Conservation (phyloP, 495 filamentous ascomycete genomes). For the Neurospora discreta region DNA sequence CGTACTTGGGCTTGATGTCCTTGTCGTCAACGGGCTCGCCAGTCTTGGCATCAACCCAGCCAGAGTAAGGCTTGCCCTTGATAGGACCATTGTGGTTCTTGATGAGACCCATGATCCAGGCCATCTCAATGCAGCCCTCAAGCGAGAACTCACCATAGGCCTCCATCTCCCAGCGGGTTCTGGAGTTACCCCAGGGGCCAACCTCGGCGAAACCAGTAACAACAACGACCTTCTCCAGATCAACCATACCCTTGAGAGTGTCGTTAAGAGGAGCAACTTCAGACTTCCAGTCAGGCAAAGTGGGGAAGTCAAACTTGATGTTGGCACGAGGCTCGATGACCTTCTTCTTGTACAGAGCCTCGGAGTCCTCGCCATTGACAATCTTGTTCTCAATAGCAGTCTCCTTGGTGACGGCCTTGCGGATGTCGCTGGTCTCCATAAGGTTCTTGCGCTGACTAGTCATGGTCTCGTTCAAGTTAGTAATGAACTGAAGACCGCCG, state of each 20-base stretch:
- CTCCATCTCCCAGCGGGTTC: slow-evolving; percentile 99
- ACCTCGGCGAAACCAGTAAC: slow-evolving; percentile 95
- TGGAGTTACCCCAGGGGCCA: slow-evolving; percentile 95
- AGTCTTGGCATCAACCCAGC: slow-evolving; percentile 93
- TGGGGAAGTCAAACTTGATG: slow-evolving; percentile 91
- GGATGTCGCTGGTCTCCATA: slow-evolving; percentile 88
- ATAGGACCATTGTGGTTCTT: slow-evolving; percentile 97
- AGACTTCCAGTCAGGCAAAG: slow-evolving; percentile 78
- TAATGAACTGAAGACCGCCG: slow-evolving; percentile 93
- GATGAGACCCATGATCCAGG: slow-evolving; percentile 99
- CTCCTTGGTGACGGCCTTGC: slow-evolving; percentile 88
- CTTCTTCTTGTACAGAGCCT: slow-evolving; percentile 88
- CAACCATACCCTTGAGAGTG: slow-evolving; percentile 91
- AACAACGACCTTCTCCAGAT: slow-evolving; percentile 94
- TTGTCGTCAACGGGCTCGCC: slow-evolving; percentile 96
- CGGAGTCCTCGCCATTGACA: slow-evolving; percentile 86
- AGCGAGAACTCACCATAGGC: slow-evolving; percentile 92
- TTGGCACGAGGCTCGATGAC: slow-evolving; percentile 90
- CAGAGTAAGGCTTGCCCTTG: slow-evolving; percentile 92
- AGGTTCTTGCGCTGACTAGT: slow-evolving; percentile 79
- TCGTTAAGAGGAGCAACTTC: slow-evolving; percentile 82
- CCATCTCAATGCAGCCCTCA: slow-evolving; percentile 98
- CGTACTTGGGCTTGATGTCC: slow-evolving; percentile 92
- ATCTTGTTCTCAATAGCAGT: slow-evolving; percentile 95
- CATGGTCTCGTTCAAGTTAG: slow-evolving; percentile 93